These are phyloP conservation scores for Hysterium pulicare DNA, from an alignment of 2,329 filamentous ascomycete species.

Conservation along the genomic window DNA sequence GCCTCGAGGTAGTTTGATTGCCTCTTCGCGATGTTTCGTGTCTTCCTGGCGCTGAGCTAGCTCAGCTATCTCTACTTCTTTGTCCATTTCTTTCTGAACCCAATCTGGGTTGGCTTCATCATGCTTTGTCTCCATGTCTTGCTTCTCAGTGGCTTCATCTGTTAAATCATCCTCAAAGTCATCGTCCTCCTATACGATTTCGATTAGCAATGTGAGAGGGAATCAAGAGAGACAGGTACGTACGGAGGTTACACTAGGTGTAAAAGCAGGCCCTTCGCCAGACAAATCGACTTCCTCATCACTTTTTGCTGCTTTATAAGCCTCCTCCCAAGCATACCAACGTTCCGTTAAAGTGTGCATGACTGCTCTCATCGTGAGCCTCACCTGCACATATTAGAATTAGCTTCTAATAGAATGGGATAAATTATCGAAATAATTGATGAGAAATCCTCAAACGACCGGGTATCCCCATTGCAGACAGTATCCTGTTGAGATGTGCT, in stretches of 20 bases:
- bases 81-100: background rate
- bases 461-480: no score
- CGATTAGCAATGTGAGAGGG: no score
- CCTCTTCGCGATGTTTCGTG: no score
- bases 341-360: conserved; percentile 83
- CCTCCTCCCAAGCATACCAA: conserved; percentile 83
- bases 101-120: background rate
- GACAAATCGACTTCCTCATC: conserved; percentile 66
- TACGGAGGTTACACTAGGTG: background rate
- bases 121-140: background rate
- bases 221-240: no score
- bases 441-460: no score
- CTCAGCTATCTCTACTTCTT: background rate
- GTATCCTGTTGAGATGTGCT: background rate
- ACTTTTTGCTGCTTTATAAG: conserved; percentile 55
- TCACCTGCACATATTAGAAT: conserved; percentile 53
- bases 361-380: conserved; percentile 74
- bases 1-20: background rate
- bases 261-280: conserved; percentile 44
- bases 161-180: background rate
- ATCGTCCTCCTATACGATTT: no score
- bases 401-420: conserved; percentile 1
- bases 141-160: background rate
- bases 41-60: background rate
- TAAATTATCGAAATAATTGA: no score